A percentile compares a stretch with the other conserved stretches of the same genome.
Evolutionary conservation across 179 eudicot genomes (phyloP).

Genomic region (Dionaea muscipula): DNA sequence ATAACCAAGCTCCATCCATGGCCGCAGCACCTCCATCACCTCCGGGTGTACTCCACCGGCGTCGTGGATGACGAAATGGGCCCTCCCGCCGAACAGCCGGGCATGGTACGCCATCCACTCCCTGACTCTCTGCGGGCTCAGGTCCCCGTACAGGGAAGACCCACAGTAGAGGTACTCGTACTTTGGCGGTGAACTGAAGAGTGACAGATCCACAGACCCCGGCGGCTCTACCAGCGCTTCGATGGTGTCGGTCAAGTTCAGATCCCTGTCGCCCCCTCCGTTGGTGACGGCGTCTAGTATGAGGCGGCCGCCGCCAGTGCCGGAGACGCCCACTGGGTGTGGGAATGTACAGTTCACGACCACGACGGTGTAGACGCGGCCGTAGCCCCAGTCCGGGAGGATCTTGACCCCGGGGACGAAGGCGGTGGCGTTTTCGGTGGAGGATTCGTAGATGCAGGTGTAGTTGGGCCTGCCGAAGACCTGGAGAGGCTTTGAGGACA

Average conservation of each 20-base stretch:
- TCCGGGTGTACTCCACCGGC: constrained; percentile 67
- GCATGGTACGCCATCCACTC: constrained; percentile 81
- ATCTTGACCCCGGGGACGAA: constrained; percentile 23
- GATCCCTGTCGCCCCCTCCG: constrained; percentile 29
- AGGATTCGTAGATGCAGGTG: constrained; percentile 30
- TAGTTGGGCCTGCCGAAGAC: constrained; percentile 42
- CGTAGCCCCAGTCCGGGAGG: constrained; percentile 83
- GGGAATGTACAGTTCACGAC: constrained; percentile 72
- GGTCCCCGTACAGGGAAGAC: constrained; percentile 50
- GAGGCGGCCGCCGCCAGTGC: constrained; percentile 35
- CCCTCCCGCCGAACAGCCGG: constrained; percentile 39
- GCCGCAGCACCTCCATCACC: constrained; percentile 47
- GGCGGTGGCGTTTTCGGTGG: neutral
- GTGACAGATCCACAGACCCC: constrained; percentile 8
- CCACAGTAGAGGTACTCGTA: constrained; percentile 78
- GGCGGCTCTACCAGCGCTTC: constrained; percentile 34
- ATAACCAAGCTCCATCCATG: constrained; percentile 71
- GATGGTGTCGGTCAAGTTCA: constrained; percentile 28
- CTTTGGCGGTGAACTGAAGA: constrained; percentile 23
- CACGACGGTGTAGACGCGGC: constrained; percentile 56
- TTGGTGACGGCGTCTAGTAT: constrained; percentile 34
- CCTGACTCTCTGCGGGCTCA: constrained; percentile 61
- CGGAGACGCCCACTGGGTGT: constrained; percentile 10
- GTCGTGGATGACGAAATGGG: constrained; percentile 69
- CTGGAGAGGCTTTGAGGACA: constrained; percentile 62